phyloP scores from a whole-genome alignment of 2,329 filamentous ascomycete species.

The Fusarium sp. region DNA sequence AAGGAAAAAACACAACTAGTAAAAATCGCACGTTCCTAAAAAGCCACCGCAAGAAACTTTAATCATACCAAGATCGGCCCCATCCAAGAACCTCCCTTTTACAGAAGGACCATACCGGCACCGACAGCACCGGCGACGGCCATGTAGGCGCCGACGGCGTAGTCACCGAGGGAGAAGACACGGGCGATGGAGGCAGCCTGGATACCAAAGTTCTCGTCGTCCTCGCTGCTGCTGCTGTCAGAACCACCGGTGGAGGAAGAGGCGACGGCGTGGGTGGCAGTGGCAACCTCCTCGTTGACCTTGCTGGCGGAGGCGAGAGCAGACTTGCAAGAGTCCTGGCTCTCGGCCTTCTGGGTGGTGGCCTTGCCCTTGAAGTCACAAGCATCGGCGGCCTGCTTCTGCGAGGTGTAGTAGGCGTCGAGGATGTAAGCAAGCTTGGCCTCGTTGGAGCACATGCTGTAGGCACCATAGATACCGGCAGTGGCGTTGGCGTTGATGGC shows the following conservation, averaged over 20 bases:
- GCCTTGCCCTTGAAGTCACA: constrained; percentile 80
- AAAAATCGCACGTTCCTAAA: constrained; percentile 36
- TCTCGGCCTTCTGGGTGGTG: constrained; percentile 61
- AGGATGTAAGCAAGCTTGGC: constrained; percentile 81
- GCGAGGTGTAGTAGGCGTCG: constrained; percentile 75
- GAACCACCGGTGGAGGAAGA: constrained; percentile 46
- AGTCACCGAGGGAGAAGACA: constrained; percentile 59
- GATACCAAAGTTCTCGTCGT: constrained; percentile 53
- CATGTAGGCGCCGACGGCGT: constrained; percentile 63
- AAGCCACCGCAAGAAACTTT: constrained; percentile 39
- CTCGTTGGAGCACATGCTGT: constrained; percentile 78
- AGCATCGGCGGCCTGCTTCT: constrained; percentile 64
- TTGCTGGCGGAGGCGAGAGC: constrained; percentile 73
- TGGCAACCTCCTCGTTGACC: constrained; percentile 60
- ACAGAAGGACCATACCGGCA: constrained; percentile 66
- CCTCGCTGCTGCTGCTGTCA: constrained; percentile 12
- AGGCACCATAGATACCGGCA: constrained; percentile 78
- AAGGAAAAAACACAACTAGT: constrained; percentile 35
- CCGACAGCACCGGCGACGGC: constrained; percentile 64
- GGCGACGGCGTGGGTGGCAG: constrained; percentile 55
- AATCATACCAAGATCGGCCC: constrained; percentile 29
- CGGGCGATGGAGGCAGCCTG: constrained; percentile 52
- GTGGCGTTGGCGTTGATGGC: constrained; percentile 77
- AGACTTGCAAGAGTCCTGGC: constrained; percentile 65
- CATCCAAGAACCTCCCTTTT: constrained; percentile 46